Conservation (phyloP, 106 monocot genomes). For the Alisma plantagoaquatica region DNA sequence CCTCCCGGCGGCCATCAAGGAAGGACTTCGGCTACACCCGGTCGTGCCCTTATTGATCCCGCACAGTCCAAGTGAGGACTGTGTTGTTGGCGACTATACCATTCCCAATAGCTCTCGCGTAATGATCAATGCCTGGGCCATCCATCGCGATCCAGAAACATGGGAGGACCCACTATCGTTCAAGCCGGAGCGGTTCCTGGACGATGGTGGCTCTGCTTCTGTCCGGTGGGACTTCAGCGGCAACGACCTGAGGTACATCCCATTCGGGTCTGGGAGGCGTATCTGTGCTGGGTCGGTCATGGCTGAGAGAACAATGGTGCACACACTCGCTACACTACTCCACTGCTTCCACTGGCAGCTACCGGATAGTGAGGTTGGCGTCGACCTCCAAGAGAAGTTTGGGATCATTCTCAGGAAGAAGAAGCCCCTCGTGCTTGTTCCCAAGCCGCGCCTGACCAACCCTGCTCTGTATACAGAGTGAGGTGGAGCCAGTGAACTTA, state of each 20-base stretch:
- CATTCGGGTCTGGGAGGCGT: slow-evolving; percentile 17
- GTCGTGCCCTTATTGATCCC: slow-evolving; percentile 19
- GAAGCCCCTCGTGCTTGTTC: slow-evolving; percentile 9
- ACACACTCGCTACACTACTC: slow-evolving; percentile 10
- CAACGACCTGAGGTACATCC: slow-evolving; percentile 5
- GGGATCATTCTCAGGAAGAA: slow-evolving; percentile 22
- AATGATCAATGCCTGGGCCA: slow-evolving; percentile 23
- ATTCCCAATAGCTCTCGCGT: slow-evolving; percentile 12
- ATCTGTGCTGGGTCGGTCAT: slow-evolving; percentile 6
- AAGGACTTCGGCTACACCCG: slow-evolving; percentile 19
- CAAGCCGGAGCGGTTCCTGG: slow-evolving; percentile 19
- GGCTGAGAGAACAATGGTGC: slow-evolving; percentile 15
- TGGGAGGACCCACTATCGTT: slow-evolving; percentile 25
- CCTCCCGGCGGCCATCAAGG: slow-evolving; percentile 8
- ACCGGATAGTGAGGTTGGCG: slow-evolving; percentile 4
- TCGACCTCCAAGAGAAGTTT: slow-evolving; percentile 14
- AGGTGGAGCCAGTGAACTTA: too few species aligned
- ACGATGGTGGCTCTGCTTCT: too few species aligned
- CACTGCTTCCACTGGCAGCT: slow-evolving; percentile 23
- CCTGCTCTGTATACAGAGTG: too few species aligned
- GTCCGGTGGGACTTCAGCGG: background rate
- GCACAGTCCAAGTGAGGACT: slow-evolving; percentile 4
- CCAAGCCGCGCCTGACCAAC: background rate
- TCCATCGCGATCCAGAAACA: background rate
- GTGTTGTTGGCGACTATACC: slow-evolving; percentile 11